These are phyloP conservation scores for Castanea mollissima DNA, from an alignment of 306 rosid species.

Conservation along the genomic window DNA sequence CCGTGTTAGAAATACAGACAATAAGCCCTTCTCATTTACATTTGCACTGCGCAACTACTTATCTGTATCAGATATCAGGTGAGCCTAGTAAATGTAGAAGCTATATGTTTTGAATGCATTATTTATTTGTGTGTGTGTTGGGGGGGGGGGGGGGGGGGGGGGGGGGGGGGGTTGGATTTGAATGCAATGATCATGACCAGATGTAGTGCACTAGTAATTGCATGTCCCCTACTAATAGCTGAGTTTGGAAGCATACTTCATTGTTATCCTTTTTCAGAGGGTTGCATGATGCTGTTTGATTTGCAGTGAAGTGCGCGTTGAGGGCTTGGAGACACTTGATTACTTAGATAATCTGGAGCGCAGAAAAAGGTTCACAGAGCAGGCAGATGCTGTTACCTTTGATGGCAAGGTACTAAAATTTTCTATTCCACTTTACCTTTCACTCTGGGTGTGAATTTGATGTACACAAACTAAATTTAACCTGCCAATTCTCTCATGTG, in stretches of 20 bases:
- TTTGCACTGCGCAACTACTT: constrained; percentile 63
- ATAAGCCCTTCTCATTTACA: constrained; percentile 53
- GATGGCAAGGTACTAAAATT: constrained; percentile 59
- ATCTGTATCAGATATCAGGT: constrained; percentile 78
- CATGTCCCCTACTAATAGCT: neutral
- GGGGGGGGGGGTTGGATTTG: neutral
- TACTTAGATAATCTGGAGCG: constrained; percentile 59
- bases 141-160: neutral
- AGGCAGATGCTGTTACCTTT: constrained; percentile 79
- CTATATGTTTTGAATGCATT: neutral
- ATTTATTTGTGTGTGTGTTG: too few relatives aligned
- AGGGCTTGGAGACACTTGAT: constrained; percentile 84
- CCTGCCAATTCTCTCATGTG: neutral
- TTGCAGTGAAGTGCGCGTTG: constrained; percentile 78
- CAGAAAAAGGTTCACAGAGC: constrained; percentile 68
- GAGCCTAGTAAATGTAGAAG: constrained; percentile 11
- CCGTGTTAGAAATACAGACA: constrained; percentile 63
- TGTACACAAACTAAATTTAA: neutral
- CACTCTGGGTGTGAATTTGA: constrained; percentile 1
- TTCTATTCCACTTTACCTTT: neutral
- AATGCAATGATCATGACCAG: neutral
- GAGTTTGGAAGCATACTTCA: constrained; percentile 15
- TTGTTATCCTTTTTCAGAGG: constrained; percentile 17
- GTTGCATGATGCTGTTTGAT: constrained; percentile 25
- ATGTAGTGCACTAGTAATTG: neutral